Evolutionary conservation across 2,329 filamentous ascomycete species (phyloP), one percentile per base, ranked within the genome.

Genomic region (Claviceps lovelessii): DNA sequence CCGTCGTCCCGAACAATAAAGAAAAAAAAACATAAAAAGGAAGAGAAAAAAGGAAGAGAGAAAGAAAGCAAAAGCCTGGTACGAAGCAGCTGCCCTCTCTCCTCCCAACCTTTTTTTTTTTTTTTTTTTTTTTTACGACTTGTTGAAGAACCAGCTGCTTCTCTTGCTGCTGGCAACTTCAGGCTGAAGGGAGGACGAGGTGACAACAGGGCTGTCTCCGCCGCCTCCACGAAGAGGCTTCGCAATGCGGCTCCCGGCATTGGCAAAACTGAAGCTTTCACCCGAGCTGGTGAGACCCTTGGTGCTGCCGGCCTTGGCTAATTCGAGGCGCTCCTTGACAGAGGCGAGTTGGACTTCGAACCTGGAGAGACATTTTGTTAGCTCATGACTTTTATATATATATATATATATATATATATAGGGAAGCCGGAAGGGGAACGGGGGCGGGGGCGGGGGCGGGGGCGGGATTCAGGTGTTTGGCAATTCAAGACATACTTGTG

Each of bases 331-430:
- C 70, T 98, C 93, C 77, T 97, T 98, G 72, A 98, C 93, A 52
- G 90, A 90, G 47, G 90, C 87, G 68, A 98, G 87, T 73, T 98
- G 93, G 42, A 88, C 85, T 76, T 98, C 93, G 76, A 98, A 98
- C 70, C 93, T 97, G 56, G 28, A 28, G 10, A 33, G 10, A 33
- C 41, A 11, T n/a, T 39, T 51, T 37, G 52, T 54, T 52, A 54
- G 52, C 19, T 49, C 13, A 31, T 46, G 29, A 45, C 23, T 23
- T 33, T 33, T 33, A 5, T 33, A 7, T 33, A 9, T 33, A 9
- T 33, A 9, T 33, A 9, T 33, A 6, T 33, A 33, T 33, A 33
- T 6, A 9, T 23, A 23, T 23, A 23, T 23, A 23, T 3, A 23
- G 23, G 23, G 23, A 23, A 23, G 23, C 23, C 23, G 23, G 23